Conservation (phyloP, 768 basidiomycete genomes). For the Terana coerulea region DNA sequence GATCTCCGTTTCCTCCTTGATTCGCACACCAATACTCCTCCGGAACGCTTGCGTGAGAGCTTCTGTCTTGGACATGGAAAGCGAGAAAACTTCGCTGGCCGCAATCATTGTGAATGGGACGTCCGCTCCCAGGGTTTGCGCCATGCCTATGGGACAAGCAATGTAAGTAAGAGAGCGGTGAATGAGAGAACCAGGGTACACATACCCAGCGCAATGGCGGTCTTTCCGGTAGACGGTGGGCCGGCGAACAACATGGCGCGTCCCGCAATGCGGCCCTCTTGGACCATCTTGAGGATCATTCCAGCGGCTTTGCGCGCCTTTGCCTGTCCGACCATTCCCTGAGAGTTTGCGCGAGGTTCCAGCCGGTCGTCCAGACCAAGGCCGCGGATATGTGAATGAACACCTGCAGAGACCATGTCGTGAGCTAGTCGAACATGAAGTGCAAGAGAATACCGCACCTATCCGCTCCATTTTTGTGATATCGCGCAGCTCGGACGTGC, state of each 20-base stretch:
- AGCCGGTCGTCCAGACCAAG: conserved; percentile 90
- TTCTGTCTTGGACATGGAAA: conserved; percentile 98
- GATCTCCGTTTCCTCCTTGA: conserved; percentile 96
- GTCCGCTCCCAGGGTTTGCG: conserved; percentile 88
- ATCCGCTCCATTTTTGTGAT: conserved; percentile 94
- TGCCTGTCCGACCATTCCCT: conserved; percentile 97
- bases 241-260: conserved; percentile 97
- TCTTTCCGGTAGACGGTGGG: conserved; percentile 96
- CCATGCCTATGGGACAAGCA: conserved; percentile 65
- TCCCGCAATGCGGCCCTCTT: conserved; percentile 93
- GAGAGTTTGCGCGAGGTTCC: conserved; percentile 82
- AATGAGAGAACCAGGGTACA: conserved; percentile 5
- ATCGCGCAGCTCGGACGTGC: conserved; percentile 76
- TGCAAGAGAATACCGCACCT: conserved; percentile 41
- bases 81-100: conserved; percentile 95
- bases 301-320: conserved; percentile 97
- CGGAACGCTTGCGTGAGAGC: conserved; percentile 96
- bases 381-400: conserved; percentile 93
- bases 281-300: conserved; percentile 97
- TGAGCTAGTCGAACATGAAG: conserved; percentile 1
- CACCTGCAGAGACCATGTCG: conserved; percentile 47
- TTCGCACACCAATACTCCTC: conserved; percentile 93
- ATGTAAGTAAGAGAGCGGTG: neutral
- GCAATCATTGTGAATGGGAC: conserved; percentile 99
- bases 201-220: conserved; percentile 93